Base-by-base conservation (phyloP, 2,329 filamentous ascomycete genomes). In the Scytalidium lignicola region DNA sequence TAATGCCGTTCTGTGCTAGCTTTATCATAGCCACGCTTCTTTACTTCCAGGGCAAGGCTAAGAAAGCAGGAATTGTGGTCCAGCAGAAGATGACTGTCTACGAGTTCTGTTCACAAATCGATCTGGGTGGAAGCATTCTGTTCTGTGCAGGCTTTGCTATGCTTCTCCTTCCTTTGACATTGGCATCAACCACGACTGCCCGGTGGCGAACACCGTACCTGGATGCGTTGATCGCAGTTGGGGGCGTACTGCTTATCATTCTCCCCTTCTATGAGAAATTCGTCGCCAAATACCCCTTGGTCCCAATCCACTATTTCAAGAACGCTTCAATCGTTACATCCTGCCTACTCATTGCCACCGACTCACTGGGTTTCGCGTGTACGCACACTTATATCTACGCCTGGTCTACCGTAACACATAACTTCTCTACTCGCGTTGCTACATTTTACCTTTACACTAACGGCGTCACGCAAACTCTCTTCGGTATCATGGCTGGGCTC, bases 1-100 rank as follows among this genome's bases (percentile, higher is more conserved):
- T 80, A 20, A 67, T 79, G 51, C 78, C 75, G 17, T 63, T 78
- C n/a, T 70, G 71, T 29, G 76, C 74, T 21, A 62, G 71, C 21
- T 74, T 76, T 20, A 68, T 80, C 26, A 70, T 75, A 19, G 61
- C 68, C 1, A 71, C 74, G 2, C 62, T 81, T 2, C 70, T 72
- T 44, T 68, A 71, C 57, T 78, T 75, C 56, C 74, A 79, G 61
- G 59, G 65, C 13, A 74, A 70, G 49, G 75, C 76, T 20, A 70
- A 72, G 50, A 72, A 70, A 54, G 59, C 69, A 22, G 73, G 71
- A 4, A 57, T 75, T 2, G 55, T 73, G 2, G 67, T 68, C 1
- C 43, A 18, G 6, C 26, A 55, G 1, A 60, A 57, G 17, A 57
- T 63, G 32, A 51, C 52, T 3, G 9, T 53, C 22, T 59, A 58